Evolutionary conservation across 106 monocot genomes (phyloP).

Genomic region (Narthecium ossifragum): DNA sequence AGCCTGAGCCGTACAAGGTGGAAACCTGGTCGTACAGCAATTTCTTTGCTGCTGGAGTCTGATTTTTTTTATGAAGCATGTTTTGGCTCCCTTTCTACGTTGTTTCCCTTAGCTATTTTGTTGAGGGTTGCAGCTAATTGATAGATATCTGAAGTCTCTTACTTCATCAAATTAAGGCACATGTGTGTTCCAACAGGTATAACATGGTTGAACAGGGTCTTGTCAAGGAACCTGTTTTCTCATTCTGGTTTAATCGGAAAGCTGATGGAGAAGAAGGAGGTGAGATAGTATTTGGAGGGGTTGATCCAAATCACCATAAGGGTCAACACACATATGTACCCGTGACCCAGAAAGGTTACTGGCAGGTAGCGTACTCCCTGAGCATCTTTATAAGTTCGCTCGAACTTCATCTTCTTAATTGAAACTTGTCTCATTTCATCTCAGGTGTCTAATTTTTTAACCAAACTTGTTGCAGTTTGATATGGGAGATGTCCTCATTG

Average conservation of each 20-base stretch:
- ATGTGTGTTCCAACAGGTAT: conserved; percentile 38
- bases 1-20: too few species aligned
- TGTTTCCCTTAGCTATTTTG: too few species aligned
- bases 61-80: too few species aligned
- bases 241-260: conserved; percentile 95
- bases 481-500: conserved; percentile 82
- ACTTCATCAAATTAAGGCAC: not conserved
- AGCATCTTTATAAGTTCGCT: not conserved
- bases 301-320: conserved; percentile 75
- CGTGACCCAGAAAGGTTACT: conserved; percentile 90
- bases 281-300: conserved; percentile 92
- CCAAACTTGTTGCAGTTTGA: conserved; percentile 54
- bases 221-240: conserved; percentile 78
- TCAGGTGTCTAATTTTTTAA: not conserved
- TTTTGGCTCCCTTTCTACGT: too few species aligned
- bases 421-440: not conserved
- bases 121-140: too few species aligned
- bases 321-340: conserved; percentile 90
- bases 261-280: conserved; percentile 68
- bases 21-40: too few species aligned
- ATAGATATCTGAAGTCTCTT: too few species aligned
- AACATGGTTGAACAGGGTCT: conserved; percentile 85
- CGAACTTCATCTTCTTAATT: not conserved
- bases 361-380: conserved; percentile 53
- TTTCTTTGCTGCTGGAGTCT: too few species aligned